Percentiles rank a stretch among this genome's conserved stretches.
These are phyloP conservation scores for Phlyctochytrium bullatum DNA, from an alignment of 192 early-diverging fungal species.

Conservation along the genomic window DNA sequence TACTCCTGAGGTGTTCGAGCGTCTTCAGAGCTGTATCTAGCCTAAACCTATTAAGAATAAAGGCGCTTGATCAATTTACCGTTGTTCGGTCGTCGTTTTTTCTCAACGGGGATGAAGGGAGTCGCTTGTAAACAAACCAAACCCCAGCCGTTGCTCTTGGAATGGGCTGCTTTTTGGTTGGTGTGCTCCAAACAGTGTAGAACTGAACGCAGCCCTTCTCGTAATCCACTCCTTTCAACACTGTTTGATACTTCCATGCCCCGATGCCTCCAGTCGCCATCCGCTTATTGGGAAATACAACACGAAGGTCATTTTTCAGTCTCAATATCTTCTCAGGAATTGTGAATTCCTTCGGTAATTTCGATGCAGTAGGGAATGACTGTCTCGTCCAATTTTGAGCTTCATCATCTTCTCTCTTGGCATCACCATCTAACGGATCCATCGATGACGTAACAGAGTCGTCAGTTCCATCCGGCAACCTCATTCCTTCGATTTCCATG, in stretches of 20 bases:
- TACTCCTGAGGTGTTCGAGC: not conserved
- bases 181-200: conserved; percentile 35
- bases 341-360: not conserved
- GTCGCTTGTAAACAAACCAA: conserved; percentile 30
- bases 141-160: conserved; percentile 39
- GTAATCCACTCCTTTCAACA: conserved; percentile 5
- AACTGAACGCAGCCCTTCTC: conserved; percentile 21
- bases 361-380: not conserved
- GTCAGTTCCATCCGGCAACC: not conserved
- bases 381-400: not conserved
- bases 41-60: no score
- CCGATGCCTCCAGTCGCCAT: conserved; percentile 16
- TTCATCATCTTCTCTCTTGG: not conserved
- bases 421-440: not conserved
- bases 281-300: not conserved
- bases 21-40: no score
- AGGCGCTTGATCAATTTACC: no score
- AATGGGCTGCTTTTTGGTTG: conserved; percentile 26
- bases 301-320: not conserved
- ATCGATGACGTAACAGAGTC: not conserved
- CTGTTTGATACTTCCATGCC: conserved; percentile 24
- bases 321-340: not conserved
- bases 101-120: no score
- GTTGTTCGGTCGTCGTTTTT: no score
- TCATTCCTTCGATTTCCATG: not conserved